phyloP scores from a whole-genome alignment of 2,329 filamentous ascomycete species.

The Colletotrichum spaethianum region DNA sequence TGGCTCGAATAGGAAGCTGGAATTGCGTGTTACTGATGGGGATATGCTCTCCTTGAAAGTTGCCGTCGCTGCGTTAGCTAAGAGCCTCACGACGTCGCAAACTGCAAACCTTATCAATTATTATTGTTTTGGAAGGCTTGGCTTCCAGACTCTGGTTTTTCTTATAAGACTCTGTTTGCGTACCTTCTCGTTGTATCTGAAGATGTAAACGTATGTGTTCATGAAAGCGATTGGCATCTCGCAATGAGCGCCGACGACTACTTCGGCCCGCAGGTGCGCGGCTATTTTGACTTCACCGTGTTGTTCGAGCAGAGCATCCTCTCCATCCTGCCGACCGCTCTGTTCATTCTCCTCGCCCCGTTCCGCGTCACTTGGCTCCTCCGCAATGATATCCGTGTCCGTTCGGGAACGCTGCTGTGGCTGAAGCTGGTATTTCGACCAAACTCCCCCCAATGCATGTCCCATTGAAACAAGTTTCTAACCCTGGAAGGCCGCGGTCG shows the following conservation, averaged over 20 bases:
- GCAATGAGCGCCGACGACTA: slow-evolving; percentile 40
- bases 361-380: slow-evolving; percentile 41
- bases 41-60: background rate
- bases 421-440: slow-evolving; percentile 43
- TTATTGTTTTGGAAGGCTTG: background rate
- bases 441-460: rapidly evolving
- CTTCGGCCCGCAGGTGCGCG: slow-evolving; percentile 47
- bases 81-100: background rate
- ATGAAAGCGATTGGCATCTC: background rate
- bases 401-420: slow-evolving; percentile 42
- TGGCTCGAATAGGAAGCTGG: background rate
- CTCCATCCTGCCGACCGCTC: slow-evolving; percentile 46
- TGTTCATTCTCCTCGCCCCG: slow-evolving; percentile 46
- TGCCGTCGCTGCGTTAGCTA: background rate
- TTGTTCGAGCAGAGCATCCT: slow-evolving; percentile 51
- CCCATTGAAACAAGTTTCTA: background rate
- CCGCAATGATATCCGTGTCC: slow-evolving; percentile 20
- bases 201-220: background rate
- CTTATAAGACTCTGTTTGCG: no score
- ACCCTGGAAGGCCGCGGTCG: slow-evolving; percentile 37
- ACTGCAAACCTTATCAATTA: background rate
- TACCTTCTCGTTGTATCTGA: background rate
- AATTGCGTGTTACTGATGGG: background rate
- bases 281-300: slow-evolving; percentile 49
- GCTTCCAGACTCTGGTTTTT: background rate